Evolutionary conservation across 2,329 filamentous ascomycete species (phyloP).

Genomic region (Penicillium sp.): DNA sequence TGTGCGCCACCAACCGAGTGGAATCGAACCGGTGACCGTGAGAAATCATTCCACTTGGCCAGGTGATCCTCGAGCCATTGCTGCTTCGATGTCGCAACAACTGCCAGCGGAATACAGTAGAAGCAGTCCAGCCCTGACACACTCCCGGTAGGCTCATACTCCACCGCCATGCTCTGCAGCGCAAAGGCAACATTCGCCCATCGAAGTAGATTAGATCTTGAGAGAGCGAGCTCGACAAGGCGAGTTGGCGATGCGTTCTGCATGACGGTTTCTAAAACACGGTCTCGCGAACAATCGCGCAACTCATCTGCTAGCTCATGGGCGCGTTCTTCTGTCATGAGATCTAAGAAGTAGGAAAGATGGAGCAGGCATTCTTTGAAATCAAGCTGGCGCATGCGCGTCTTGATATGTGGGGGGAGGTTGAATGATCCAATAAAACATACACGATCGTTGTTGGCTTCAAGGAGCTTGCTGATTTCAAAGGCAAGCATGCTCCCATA

Average conservation of each 20-base stretch:
- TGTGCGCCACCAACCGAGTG: conserved; percentile 46
- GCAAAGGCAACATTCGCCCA: conserved; percentile 42
- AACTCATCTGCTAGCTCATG: background rate
- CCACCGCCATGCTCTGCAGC: conserved; percentile 13
- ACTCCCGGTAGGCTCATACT: background rate
- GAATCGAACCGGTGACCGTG: conserved; percentile 29
- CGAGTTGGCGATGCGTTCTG: background rate
- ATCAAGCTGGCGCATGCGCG: conserved; percentile 47
- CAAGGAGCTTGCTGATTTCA: conserved; percentile 54
- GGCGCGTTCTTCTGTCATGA: conserved; percentile 40
- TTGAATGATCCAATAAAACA: conserved; percentile 49
- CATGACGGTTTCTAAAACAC: background rate
- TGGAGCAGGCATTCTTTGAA: conserved; percentile 48
- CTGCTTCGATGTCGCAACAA: background rate
- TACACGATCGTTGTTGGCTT: conserved; percentile 45
- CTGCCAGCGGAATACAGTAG: background rate
- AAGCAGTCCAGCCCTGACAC: background rate
- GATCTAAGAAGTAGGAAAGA: conserved; percentile 47
- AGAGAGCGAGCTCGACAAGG: conserved; percentile 28
- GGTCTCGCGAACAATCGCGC: background rate
- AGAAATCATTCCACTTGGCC: conserved; percentile 43
- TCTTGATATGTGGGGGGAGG: conserved; percentile 56
- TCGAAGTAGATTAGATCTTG: conserved; percentile 29
- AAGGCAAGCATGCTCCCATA: conserved; percentile 58
- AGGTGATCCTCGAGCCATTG: background rate